Conservation (phyloP, 2,329 filamentous ascomycete genomes). For the Grosmannia serpens region DNA sequence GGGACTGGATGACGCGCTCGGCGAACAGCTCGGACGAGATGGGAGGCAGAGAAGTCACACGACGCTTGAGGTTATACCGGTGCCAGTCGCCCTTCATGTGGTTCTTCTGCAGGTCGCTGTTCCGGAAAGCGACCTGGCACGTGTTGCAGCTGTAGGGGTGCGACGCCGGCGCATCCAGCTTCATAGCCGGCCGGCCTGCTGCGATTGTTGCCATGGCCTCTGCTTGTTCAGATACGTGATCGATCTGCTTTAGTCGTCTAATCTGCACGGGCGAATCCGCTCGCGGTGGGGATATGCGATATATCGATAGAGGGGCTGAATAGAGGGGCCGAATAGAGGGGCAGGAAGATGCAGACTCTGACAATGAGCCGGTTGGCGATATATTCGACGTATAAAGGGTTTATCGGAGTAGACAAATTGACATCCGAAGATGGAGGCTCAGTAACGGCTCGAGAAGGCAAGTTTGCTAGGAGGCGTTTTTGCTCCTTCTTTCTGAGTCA, state of each 20-base stretch:
- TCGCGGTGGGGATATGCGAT: not conserved
- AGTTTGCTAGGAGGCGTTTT: no score
- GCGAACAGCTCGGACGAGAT: conserved; percentile 88
- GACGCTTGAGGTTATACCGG: conserved; percentile 94
- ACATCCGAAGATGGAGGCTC: not conserved
- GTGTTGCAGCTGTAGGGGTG: conserved; percentile 98
- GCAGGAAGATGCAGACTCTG: not conserved
- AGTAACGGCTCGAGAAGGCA: no score
- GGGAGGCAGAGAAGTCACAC: conserved; percentile 79
- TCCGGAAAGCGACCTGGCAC: conserved; percentile 92
- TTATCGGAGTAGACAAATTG: not conserved
- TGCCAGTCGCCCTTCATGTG: conserved; percentile 99
- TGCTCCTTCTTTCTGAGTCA: no score
- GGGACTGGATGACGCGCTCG: conserved; percentile 88
- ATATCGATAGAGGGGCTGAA: not conserved
- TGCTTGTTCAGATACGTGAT: not conserved
- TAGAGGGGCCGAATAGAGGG: not conserved
- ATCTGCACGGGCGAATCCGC: not conserved
- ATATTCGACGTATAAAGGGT: not conserved
- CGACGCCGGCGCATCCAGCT: conserved; percentile 29
- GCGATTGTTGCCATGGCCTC: conserved; percentile 37
- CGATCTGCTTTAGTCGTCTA: no score
- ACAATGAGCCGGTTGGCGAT: not conserved
- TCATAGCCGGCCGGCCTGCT: conserved; percentile 22
- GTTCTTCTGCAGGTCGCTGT: conserved; percentile 80